Evolutionary conservation across 2,329 filamentous ascomycete genomes (phyloP).

Genomic region (Arthrobotrys sinensis): DNA sequence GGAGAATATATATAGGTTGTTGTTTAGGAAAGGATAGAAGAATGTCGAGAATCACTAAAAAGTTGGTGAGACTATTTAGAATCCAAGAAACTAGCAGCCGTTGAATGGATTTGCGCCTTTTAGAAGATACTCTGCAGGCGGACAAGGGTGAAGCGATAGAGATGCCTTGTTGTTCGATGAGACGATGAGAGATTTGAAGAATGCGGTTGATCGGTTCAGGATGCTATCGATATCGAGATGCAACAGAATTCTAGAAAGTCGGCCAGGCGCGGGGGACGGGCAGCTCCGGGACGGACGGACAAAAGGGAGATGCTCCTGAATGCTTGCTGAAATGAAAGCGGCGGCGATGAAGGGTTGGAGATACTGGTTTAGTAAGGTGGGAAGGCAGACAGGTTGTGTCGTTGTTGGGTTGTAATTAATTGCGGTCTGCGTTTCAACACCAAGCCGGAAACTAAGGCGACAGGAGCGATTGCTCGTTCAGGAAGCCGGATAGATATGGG

Average conservation of each 20-base stretch:
- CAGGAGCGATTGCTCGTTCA: constrained; percentile 27
- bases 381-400: constrained; percentile 30
- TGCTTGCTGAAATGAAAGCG: constrained; percentile 35
- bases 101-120: not conserved
- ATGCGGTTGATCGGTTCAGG: not conserved
- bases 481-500: constrained; percentile 42
- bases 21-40: not conserved
- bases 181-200: not conserved
- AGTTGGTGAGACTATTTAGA: constrained; percentile 1
- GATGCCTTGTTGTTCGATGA: not conserved
- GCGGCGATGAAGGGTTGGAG: constrained; percentile 47
- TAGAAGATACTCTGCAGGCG: not conserved
- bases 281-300: constrained; percentile 12
- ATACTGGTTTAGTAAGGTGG: constrained; percentile 61
- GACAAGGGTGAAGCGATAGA: not conserved
- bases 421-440: constrained; percentile 40
- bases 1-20: not conserved
- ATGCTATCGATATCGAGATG: constrained; percentile 18
- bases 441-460: constrained; percentile 28
- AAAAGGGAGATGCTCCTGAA: constrained; percentile 16
- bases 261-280: constrained; percentile 10
- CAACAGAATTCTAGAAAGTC: constrained; percentile 10
- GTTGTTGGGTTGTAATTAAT: constrained; percentile 14
- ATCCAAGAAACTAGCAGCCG: not conserved
- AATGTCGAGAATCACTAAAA: not conserved